phyloP scores from a whole-genome alignment of 2,329 filamentous ascomycete genomes.

The Penicillium sp. region DNA sequence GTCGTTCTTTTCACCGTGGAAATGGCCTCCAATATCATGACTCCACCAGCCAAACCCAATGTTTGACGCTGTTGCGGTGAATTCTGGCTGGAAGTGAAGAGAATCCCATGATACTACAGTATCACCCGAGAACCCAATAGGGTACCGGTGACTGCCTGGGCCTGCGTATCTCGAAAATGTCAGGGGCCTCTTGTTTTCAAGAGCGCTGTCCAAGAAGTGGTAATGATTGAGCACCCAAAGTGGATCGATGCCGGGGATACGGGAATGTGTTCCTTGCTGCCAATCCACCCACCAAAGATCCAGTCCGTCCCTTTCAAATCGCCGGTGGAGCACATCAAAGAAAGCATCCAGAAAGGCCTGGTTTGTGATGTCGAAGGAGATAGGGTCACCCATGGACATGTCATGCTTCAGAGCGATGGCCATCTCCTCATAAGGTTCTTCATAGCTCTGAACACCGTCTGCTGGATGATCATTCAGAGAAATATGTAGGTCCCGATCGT shows the following conservation, averaged over 20 bases:
- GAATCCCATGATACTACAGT: conserved; percentile 61
- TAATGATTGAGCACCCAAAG: conserved; percentile 67
- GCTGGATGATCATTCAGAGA: conserved; percentile 64
- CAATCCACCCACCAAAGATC: conserved; percentile 71
- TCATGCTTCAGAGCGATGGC: conserved; percentile 55
- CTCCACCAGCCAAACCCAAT: conserved; percentile 70
- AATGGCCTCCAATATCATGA: conserved; percentile 68
- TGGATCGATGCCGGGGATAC: conserved; percentile 60
- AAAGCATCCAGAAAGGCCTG: conserved; percentile 59
- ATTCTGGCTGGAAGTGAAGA: conserved; percentile 65
- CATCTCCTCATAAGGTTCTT: conserved; percentile 58
- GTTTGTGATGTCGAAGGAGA: conserved; percentile 58
- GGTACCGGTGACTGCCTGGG: conserved; percentile 64
- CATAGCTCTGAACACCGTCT: conserved; percentile 57
- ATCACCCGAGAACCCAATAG: conserved; percentile 66
- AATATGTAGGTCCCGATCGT: conserved; percentile 53
- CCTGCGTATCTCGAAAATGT: conserved; percentile 64
- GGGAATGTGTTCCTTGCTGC: conserved; percentile 61
- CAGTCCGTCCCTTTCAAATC: conserved; percentile 56
- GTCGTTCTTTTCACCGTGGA: conserved; percentile 56
- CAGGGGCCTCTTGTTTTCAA: conserved; percentile 47
- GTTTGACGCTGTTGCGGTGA: conserved; percentile 66
- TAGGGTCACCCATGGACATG: conserved; percentile 50
- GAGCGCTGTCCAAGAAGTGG: conserved; percentile 57
- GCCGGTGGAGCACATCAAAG: conserved; percentile 48